A percentile compares a stretch with the other conserved stretches of the same genome.
Conservation (phyloP, 306 rosid species). For the Acacia melanoxylon region DNA sequence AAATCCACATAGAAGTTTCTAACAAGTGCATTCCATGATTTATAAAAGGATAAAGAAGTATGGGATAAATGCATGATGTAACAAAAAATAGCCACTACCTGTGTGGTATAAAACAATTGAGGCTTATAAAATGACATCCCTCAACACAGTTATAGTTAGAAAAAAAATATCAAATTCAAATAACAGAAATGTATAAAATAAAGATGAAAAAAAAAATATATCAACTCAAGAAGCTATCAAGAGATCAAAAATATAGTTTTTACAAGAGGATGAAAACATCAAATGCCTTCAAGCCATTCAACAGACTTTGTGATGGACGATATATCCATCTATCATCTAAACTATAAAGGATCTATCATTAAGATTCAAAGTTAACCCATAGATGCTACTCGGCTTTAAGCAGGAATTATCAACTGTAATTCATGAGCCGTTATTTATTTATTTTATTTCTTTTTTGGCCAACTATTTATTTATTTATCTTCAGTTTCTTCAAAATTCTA, state of each 20-base stretch:
- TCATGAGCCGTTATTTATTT: background rate
- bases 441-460: background rate
- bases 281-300: constrained; percentile 22
- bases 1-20: constrained; percentile 13
- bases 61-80: background rate
- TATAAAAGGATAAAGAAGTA: background rate
- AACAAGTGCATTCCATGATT: constrained; percentile 23
- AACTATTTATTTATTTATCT: background rate
- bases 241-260: background rate
- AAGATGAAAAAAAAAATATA: background rate
- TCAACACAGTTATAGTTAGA: background rate
- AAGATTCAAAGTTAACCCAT: constrained; percentile 15
- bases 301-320: constrained; percentile 24
- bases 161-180: background rate
- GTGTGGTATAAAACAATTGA: background rate
- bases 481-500: background rate
- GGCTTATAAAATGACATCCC: constrained; percentile 5
- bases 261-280: background rate
- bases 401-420: background rate
- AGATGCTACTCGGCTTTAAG: constrained; percentile 4
- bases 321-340: background rate
- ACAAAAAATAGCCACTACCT: background rate
- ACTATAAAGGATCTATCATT: background rate
- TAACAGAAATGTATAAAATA: background rate
- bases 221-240: background rate